phyloP scores from a whole-genome alignment of 805 yeast genomes.

The Alloascoidea africana region DNA sequence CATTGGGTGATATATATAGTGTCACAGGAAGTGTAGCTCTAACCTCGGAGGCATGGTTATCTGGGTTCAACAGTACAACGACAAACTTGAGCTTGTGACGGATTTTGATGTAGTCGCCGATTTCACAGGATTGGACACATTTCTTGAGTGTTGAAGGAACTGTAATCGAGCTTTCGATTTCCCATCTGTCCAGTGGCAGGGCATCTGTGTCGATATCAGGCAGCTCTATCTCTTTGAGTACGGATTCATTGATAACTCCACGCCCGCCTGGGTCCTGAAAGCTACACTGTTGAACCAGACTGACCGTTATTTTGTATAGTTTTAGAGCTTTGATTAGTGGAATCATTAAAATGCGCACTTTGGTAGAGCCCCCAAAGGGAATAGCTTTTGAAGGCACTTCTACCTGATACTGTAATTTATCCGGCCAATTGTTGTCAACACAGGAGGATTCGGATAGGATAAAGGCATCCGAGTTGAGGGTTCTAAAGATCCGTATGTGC shows the following conservation, averaged over 20 bases:
- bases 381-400: constrained; percentile 63
- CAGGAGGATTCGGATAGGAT: constrained; percentile 67
- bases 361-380: constrained; percentile 57
- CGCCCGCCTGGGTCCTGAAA: constrained; percentile 38
- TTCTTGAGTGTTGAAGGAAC: constrained; percentile 48
- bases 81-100: constrained; percentile 60
- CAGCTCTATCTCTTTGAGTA: constrained; percentile 22
- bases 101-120: constrained; percentile 43
- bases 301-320: constrained; percentile 43
- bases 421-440: constrained; percentile 74
- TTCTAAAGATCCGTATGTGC: constrained; percentile 53
- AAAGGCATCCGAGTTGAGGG: constrained; percentile 56
- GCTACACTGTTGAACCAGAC: constrained; percentile 41
- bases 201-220: constrained; percentile 19
- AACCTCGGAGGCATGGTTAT: constrained; percentile 64
- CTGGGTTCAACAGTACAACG: constrained; percentile 53
- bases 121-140: constrained; percentile 63
- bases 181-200: constrained; percentile 42
- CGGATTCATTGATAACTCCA: constrained; percentile 40
- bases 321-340: constrained; percentile 54
- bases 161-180: constrained; percentile 32
- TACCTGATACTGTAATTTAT: constrained; percentile 61
- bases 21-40: constrained; percentile 61
- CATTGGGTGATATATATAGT: constrained; percentile 52
- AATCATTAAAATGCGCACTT: constrained; percentile 42